A percentile compares a stretch with the other conserved stretches of the same genome.
phyloP scores from a whole-genome alignment of 352 stramenopile species.

The Phytophthora sp. region DNA sequence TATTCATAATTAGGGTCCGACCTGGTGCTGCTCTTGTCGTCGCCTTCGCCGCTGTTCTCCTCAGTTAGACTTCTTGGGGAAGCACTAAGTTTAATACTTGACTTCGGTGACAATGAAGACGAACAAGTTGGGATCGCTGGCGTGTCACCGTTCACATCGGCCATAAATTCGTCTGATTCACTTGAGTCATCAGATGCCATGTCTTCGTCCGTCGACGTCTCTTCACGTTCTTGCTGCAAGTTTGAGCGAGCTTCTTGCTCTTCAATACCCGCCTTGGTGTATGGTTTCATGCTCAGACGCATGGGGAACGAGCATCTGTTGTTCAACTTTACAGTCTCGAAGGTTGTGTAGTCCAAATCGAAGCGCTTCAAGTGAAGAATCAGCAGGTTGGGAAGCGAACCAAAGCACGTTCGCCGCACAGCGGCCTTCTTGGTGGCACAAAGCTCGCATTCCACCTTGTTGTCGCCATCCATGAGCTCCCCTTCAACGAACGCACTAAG shows the following conservation, averaged over 20 bases:
- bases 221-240: slow-evolving; percentile 48
- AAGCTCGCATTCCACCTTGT: slow-evolving; percentile 98
- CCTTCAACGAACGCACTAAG: slow-evolving; percentile 97
- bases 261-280: slow-evolving; percentile 97
- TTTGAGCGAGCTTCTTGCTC: slow-evolving; percentile 75
- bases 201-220: slow-evolving; percentile 54
- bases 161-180: slow-evolving; percentile 68
- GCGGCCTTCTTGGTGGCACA: slow-evolving; percentile 98
- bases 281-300: slow-evolving; percentile 98
- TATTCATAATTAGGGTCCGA: slow-evolving; percentile 96
- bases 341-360: slow-evolving; percentile 99
- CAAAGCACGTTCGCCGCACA: slow-evolving; percentile 95
- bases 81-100: slow-evolving; percentile 31
- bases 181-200: slow-evolving; percentile 59
- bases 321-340: slow-evolving; percentile 99
- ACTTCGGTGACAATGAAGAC: slow-evolving; percentile 33
- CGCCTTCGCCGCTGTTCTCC: slow-evolving; percentile 25
- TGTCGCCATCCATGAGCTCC: slow-evolving; percentile 99
- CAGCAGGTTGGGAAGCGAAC: slow-evolving; percentile 95
- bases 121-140: slow-evolving; percentile 22
- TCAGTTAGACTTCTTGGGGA: slow-evolving; percentile 21
- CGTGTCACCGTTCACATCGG: slow-evolving; percentile 47
- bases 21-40: slow-evolving; percentile 32
- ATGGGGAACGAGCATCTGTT: slow-evolving; percentile 98
- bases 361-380: slow-evolving; percentile 99